Percentiles rank a stretch among this genome's conserved stretches.
Evolutionary conservation across 495 filamentous ascomycete species (phyloP).

Genomic region (Penicillium daleae): DNA sequence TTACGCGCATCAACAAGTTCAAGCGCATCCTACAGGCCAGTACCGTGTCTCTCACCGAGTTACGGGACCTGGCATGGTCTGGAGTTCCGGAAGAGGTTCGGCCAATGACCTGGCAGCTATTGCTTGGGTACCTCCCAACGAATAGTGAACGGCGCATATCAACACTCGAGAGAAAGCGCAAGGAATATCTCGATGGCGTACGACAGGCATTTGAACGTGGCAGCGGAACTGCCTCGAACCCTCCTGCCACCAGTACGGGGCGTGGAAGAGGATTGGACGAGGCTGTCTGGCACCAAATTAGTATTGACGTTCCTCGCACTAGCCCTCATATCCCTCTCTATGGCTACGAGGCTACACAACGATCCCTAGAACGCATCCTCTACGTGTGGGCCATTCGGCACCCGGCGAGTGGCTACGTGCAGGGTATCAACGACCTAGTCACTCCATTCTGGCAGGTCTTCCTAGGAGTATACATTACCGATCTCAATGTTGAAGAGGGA

Average conservation of each 20-base stretch:
- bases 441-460: slow-evolving; percentile 99
- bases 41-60: slow-evolving; percentile 80
- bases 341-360: slow-evolving; percentile 92
- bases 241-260: slow-evolving; percentile 43
- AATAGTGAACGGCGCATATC: slow-evolving; percentile 89
- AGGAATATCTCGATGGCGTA: slow-evolving; percentile 95
- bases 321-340: slow-evolving; percentile 96
- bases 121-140: slow-evolving; percentile 93
- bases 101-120: slow-evolving; percentile 96
- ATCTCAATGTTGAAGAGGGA: slow-evolving; percentile 85
- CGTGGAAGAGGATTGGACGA: slow-evolving; percentile 84
- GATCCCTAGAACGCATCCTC: slow-evolving; percentile 89
- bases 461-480: slow-evolving; percentile 89
- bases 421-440: slow-evolving; percentile 97
- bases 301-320: slow-evolving; percentile 95
- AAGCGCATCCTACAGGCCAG: slow-evolving; percentile 91
- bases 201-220: slow-evolving; percentile 90
- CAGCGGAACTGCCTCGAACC: slow-evolving; percentile 36
- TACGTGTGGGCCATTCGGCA: slow-evolving; percentile 98
- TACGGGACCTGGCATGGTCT: slow-evolving; percentile 86
- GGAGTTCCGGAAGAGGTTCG: slow-evolving; percentile 93
- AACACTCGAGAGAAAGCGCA: slow-evolving; percentile 91
- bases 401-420: slow-evolving; percentile 95
- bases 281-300: slow-evolving; percentile 97
- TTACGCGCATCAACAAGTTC: slow-evolving; percentile 97